Evolutionary conservation across 2,329 filamentous ascomycete species (phyloP), one percentile per base, ranked within the genome.

Genomic region (Lecanicillium sp.): DNA sequence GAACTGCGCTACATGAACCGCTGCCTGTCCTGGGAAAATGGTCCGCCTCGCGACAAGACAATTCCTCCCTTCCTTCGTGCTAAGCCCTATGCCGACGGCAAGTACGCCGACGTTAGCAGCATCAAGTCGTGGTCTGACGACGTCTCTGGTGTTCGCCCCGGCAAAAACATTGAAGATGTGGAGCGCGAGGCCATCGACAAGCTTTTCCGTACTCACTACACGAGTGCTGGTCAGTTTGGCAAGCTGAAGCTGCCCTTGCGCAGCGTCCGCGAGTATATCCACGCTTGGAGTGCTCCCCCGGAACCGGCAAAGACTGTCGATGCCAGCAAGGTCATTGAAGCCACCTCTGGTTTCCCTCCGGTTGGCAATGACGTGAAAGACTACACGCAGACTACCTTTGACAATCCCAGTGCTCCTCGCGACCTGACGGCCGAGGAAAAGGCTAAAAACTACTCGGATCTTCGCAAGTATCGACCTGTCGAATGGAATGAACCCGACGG

Each of bases 21-120:
- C 14, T 65, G 57, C 37, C 47, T 68, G 3, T 59, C 62, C 1
- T 74, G 70, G 69, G 64, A 72, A 27, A 63, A 66, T 31, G 22
- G 22, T 11, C 22, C 22, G 22, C 22, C 22, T 25, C 22, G 7
- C 22, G 22, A 25, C 22, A 25, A 25, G 22, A 25, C 22, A 11
- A 25, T 25, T 7, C 22, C 22, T 25, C 22, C 22, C 7, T 25
- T 25, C 22, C 22, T 25, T 6, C 22, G 22, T 6, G 6, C 22
- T 11, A 25, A 25, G 22, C 7, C 22, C 11, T 25, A 7, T 25
- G 22, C 22, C 22, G 22, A 50, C 34, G 53, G 51, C 35, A 56
- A 57, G 43, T 64, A 60, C 41, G 48, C 58, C 34, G 58, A 61
- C 39, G 49, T 54, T 12, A 54, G 64, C 41, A 50, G 59, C 37